Conservation (phyloP, 2,329 filamentous ascomycete species). For the Leptographium procerum region DNA sequence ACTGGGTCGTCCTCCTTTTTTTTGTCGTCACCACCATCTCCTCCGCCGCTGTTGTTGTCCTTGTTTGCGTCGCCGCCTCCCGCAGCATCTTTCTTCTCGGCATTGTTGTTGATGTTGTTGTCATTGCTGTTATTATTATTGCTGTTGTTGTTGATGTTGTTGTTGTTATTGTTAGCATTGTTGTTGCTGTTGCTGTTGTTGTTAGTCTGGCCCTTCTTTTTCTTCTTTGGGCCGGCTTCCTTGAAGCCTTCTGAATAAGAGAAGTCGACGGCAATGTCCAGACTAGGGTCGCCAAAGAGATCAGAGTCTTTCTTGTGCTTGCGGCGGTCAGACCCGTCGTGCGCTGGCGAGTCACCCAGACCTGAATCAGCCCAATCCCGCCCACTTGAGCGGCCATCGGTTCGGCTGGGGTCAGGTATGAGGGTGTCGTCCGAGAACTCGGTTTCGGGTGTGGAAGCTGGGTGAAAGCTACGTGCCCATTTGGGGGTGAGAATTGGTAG, state of each 20-base stretch:
- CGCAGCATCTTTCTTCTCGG: constrained; percentile 21
- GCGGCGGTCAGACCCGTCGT: not conserved
- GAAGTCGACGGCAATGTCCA: constrained; percentile 43
- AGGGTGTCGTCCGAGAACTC: constrained; percentile 12
- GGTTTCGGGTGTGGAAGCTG: constrained; percentile 2
- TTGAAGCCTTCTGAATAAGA: constrained; percentile 40
- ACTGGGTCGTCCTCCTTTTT: not conserved
- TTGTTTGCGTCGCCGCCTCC: constrained; percentile 16
- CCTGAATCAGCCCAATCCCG: constrained; percentile 3
- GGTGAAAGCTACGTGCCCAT: constrained; percentile 12
- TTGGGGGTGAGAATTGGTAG: constrained; percentile 19
- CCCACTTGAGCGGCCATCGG: constrained; percentile 8
- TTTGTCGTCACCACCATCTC: constrained; percentile 21
- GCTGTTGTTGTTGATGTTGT: constrained; percentile 34
- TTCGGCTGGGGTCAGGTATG: constrained; percentile 11
- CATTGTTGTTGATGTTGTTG: constrained; percentile 17
- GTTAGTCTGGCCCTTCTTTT: constrained; percentile 27
- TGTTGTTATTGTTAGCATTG: constrained; percentile 28
- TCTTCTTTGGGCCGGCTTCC: constrained; percentile 46
- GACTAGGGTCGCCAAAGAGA: constrained; percentile 35
- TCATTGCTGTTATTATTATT: constrained; percentile 25
- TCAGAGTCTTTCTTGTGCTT: constrained; percentile 16
- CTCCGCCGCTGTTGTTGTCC: constrained; percentile 17
- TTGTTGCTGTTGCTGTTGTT: constrained; percentile 24
- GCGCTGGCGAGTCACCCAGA: not conserved